Evolutionary conservation across 2,329 filamentous ascomycete species (phyloP).

Genomic region (Chaetomiaceae sp.): DNA sequence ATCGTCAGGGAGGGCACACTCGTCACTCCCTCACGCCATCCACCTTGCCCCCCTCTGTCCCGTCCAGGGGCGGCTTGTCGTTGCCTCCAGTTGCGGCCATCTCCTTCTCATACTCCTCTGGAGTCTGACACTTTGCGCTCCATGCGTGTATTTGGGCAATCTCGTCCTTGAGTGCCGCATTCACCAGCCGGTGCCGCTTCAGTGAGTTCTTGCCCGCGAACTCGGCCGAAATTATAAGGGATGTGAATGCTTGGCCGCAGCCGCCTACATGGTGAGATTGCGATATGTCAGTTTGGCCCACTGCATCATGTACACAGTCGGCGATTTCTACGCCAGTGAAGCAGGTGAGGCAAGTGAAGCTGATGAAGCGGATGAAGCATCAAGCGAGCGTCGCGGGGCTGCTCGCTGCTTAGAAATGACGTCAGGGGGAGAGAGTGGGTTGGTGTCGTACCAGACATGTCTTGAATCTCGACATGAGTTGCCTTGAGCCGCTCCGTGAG

Average conservation of each 20-base stretch:
- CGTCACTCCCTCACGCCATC: conserved; percentile 36
- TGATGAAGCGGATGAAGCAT: not conserved
- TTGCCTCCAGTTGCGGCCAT: conserved; percentile 32
- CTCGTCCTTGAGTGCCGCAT: conserved; percentile 76
- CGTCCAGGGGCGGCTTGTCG: conserved; percentile 39
- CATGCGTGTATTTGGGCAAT: conserved; percentile 91
- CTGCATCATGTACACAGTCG: too few relatives aligned
- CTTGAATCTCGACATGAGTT: conserved; percentile 78
- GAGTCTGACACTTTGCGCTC: conserved; percentile 91
- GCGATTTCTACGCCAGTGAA: too few relatives aligned
- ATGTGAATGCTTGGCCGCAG: conserved; percentile 58
- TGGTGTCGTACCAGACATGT: conserved; percentile 72
- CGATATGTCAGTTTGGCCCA: conserved; percentile 5
- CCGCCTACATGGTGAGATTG: conserved; percentile 43
- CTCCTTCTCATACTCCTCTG: conserved; percentile 70
- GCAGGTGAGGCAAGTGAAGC: not conserved
- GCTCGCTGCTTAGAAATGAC: conserved; percentile 30
- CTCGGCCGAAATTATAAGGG: conserved; percentile 58
- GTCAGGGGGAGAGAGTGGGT: conserved; percentile 17
- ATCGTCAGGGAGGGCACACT: too few relatives aligned
- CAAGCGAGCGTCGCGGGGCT: conserved; percentile 17
- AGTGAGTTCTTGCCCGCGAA: conserved; percentile 72
- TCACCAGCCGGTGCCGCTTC: conserved; percentile 81
- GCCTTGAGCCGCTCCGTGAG: conserved; percentile 68
- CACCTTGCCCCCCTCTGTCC: conserved; percentile 42